phyloP scores from a whole-genome alignment of 148 eudicot species.

The Salicornia ramosissima region DNA sequence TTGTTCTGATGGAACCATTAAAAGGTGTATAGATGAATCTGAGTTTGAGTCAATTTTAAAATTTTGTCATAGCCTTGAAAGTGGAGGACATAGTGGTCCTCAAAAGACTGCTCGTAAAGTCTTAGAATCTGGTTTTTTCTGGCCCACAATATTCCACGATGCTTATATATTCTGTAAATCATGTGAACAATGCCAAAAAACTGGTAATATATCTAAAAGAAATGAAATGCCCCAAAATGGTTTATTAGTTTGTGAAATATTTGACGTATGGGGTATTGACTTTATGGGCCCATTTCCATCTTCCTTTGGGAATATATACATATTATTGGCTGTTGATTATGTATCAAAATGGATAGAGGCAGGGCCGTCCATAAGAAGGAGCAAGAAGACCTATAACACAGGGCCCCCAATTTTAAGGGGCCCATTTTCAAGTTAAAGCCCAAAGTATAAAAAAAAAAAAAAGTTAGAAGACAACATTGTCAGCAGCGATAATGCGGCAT shows the following conservation, averaged over 20 bases:
- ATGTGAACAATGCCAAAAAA: constrained; percentile 21
- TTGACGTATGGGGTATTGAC: constrained; percentile 21
- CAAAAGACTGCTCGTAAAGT: constrained; percentile 14
- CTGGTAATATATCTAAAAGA: constrained; percentile 6
- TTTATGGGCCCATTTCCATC: constrained; percentile 19
- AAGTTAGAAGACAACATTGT: too few species aligned
- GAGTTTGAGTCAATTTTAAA: neutral
- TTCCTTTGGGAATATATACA: constrained; percentile 11
- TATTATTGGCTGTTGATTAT: too few species aligned
- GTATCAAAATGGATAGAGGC: too few species aligned
- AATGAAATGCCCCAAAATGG: constrained; percentile 8
- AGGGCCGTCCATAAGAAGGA: too few species aligned
- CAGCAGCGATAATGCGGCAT: too few species aligned
- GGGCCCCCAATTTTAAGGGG: too few species aligned
- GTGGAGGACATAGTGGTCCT: constrained; percentile 15
- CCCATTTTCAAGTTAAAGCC: too few species aligned
- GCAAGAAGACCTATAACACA: too few species aligned
- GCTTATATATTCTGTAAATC: constrained; percentile 13
- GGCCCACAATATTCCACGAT: constrained; percentile 4
- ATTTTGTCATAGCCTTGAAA: constrained; percentile 4
- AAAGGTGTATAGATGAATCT: constrained; percentile 9
- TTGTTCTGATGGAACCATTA: constrained; percentile 13
- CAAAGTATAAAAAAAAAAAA: too few species aligned
- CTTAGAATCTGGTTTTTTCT: constrained; percentile 14
- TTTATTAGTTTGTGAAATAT: constrained; percentile 16